Conservation (phyloP, 2,329 filamentous ascomycete species). For the Lachnellula suecica region DNA sequence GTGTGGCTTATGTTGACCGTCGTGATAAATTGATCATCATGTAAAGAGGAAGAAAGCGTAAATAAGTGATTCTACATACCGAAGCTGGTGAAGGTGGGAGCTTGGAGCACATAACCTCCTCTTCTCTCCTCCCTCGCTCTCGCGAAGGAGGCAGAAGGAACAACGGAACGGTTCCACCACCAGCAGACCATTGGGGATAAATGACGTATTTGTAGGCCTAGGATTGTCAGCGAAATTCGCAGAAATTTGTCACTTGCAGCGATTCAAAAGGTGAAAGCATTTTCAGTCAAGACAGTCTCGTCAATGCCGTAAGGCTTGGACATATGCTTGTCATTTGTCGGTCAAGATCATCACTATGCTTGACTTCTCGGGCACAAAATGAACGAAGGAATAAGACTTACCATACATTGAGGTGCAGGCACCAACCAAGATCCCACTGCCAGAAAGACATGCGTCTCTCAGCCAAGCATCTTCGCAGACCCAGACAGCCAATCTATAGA, state of each 20-base stretch:
- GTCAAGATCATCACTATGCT: conserved; percentile 77
- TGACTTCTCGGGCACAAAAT: conserved; percentile 24
- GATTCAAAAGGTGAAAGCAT: conserved; percentile 30
- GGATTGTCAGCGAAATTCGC: conserved; percentile 17
- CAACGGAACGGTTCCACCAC: too few relatives aligned
- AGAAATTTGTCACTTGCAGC: not conserved
- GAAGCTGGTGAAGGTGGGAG: too few relatives aligned
- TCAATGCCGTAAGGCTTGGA: conserved; percentile 70
- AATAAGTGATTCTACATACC: not conserved
- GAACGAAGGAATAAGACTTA: conserved; percentile 19
- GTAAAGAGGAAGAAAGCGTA: conserved; percentile 32
- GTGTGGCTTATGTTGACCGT: conserved; percentile 79
- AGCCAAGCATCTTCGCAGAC: too few relatives aligned
- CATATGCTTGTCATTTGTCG: conserved; percentile 95
- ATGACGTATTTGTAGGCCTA: too few relatives aligned
- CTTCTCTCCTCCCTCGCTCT: too few relatives aligned
- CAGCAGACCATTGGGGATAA: too few relatives aligned
- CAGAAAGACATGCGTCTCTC: too few relatives aligned
- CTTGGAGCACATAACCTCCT: too few relatives aligned
- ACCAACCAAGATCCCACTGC: too few relatives aligned
- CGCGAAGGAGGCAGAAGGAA: too few relatives aligned
- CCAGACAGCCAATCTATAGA: too few relatives aligned
- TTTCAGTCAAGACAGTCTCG: conserved; percentile 52
- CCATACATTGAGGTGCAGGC: too few relatives aligned
- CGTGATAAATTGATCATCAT: conserved; percentile 80